Conservation (phyloP, 179 eudicot species). For the Actinidia polygama region DNA sequence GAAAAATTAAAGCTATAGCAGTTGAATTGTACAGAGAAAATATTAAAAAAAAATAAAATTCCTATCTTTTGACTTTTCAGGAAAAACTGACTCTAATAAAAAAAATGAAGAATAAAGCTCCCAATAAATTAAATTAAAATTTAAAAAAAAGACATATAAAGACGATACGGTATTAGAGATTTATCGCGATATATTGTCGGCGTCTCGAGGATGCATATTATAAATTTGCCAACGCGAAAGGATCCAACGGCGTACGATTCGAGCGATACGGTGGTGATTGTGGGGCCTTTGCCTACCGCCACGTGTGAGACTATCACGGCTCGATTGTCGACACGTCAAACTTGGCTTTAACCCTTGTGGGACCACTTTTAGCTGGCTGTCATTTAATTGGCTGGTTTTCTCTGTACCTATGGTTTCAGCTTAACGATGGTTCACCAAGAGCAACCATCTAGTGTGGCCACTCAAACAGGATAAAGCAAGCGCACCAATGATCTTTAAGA, state of each 20-base stretch:
- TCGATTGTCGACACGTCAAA: slow-evolving; percentile 10
- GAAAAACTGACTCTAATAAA: too few relatives aligned
- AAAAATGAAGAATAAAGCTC: too few relatives aligned
- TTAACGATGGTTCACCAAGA: not conserved
- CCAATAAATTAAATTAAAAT: too few relatives aligned
- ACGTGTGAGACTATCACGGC: slow-evolving; percentile 5
- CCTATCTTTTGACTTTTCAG: too few relatives aligned
- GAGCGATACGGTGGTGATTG: not conserved
- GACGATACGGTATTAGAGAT: not conserved
- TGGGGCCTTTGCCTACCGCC: not conserved
- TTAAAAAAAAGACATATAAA: too few relatives aligned
- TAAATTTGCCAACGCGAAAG: not conserved
- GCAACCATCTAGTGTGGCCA: not conserved
- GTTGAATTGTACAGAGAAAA: too few relatives aligned
- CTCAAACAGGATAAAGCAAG: not conserved
- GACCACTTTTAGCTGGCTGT: not conserved
- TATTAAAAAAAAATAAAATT: too few relatives aligned
- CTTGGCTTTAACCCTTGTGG: slow-evolving; percentile 3
- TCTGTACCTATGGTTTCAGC: not conserved
- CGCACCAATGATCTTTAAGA: too few relatives aligned
- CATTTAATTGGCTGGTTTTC: slow-evolving; percentile 10
- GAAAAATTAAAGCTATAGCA: too few relatives aligned
- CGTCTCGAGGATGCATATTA: slow-evolving; percentile 8
- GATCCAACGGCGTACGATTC: slow-evolving; percentile 16
- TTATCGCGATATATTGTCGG: slow-evolving; percentile 27